Base-by-base conservation (phyloP, 176 grass and related monocot genomes). In the Microstegium vimineum region DNA sequence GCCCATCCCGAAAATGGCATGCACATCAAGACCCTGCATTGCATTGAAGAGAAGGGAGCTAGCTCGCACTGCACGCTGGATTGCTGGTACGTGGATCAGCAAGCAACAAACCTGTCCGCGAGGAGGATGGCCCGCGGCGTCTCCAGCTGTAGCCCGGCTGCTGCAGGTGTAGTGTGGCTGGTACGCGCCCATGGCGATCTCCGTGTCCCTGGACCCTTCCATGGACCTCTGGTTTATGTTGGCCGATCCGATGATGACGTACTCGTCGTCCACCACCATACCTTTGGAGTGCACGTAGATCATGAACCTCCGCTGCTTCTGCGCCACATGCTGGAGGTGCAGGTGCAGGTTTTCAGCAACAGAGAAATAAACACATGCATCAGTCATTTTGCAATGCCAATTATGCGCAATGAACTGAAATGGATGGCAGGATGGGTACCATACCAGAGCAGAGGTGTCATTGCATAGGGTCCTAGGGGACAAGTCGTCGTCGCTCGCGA, bases 211-310 rank as follows among this genome's bases (percentile, higher is more conserved):
- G 10, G 89, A 83, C 0, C 92, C 92, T 0, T 94, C 92, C 92
- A 94, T 84, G 30, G 92, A 94, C 47, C 92, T 88, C 77, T 94
- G 92, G 83, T 94, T 94, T 66, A 94, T 90, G 66, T 94, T 94
- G 41, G 92, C 92, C 10, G 89, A 94, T 27, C 92, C 92, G 4
- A 94, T 83, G 59, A 94, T 62, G 7, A 94, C 86, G 25, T 84
- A 90, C 66, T 94, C 89, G 14, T 94, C 92, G 13, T 94, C 92
- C 16, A 94, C 83, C 27, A 94, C 77, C 92, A 94, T 91, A n/a
- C 88, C 86, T 73, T 94, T 94, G 0, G 92, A 94, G 66, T 94
- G 92, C 31, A 94, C 92, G 10, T 94, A 94, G 59, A 94, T 94
- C 92, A 94, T 94, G 76, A 94, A 94, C 69, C 92, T 88, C 73